phyloP scores from a whole-genome alignment of 2,329 filamentous ascomycete species.

The Venturia nashicola region DNA sequence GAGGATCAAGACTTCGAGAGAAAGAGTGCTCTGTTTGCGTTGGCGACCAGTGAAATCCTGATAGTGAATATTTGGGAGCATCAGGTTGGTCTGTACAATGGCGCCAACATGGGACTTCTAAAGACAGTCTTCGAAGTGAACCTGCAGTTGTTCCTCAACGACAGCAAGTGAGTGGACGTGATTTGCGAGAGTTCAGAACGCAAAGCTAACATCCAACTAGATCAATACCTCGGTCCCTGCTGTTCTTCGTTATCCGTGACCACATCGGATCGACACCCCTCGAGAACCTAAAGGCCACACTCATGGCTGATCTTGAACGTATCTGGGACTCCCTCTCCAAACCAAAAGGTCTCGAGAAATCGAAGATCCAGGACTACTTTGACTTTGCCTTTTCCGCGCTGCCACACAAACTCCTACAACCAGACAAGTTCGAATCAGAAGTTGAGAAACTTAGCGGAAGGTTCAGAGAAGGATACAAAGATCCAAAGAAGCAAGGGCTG shows the following conservation, averaged over 20 bases:
- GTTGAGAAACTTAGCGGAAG: constrained; percentile 67
- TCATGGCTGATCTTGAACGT: constrained; percentile 79
- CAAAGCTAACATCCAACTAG: constrained; percentile 15
- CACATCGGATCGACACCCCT: constrained; percentile 88
- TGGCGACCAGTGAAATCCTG: constrained; percentile 93
- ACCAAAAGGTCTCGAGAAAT: constrained; percentile 74
- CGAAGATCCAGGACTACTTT: constrained; percentile 91
- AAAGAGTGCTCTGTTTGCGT: constrained; percentile 92
- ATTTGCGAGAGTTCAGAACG: background rate
- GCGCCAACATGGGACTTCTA: constrained; percentile 94
- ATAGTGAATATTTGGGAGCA: constrained; percentile 99
- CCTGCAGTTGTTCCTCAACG: constrained; percentile 89
- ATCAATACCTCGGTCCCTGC: constrained; percentile 65
- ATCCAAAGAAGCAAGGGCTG: constrained; percentile 47
- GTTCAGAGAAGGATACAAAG: constrained; percentile 71
- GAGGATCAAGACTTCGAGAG: constrained; percentile 99
- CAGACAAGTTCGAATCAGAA: constrained; percentile 75
- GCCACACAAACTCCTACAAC: constrained; percentile 92
- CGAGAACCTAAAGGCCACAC: constrained; percentile 75
- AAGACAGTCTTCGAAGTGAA: constrained; percentile 99
- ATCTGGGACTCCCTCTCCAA: constrained; percentile 93
- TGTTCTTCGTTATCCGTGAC: constrained; percentile 98
- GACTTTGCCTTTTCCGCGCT: constrained; percentile 95
- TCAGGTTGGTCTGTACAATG: constrained; percentile 94
- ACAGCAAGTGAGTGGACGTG: constrained; percentile 58